Percentiles rank a stretch among this genome's conserved stretches.
These are phyloP conservation scores for Zygosaccharomyces sapae DNA, from an alignment of 1,139 yeast species.

Conservation along the genomic window DNA sequence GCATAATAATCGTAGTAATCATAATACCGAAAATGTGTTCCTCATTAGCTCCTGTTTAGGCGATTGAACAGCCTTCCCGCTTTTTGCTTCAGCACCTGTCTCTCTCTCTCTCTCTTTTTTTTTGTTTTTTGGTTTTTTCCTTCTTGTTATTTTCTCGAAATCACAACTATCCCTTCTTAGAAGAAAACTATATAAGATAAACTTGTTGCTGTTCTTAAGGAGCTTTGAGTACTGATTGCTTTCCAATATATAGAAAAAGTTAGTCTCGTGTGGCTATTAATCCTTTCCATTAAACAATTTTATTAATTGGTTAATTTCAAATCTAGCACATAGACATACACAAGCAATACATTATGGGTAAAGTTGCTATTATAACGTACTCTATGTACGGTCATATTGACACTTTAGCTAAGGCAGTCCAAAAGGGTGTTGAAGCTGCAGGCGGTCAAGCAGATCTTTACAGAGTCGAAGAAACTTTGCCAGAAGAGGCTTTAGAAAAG, in stretches of 20 bases:
- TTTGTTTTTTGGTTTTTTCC: not conserved
- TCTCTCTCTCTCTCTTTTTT: too few species aligned
- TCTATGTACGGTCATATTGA: slow-evolving; percentile 62
- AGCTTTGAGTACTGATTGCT: not conserved
- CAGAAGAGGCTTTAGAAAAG: slow-evolving; percentile 53
- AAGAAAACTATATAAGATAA: not conserved
- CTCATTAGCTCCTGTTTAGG: not conserved
- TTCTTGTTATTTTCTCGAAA: not conserved
- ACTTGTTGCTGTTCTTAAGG: not conserved
- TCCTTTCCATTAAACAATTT: too few species aligned
- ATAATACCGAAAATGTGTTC: not conserved
- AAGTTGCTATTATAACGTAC: slow-evolving; percentile 56
- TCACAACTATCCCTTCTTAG: not conserved
- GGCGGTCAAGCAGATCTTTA: slow-evolving; percentile 58
- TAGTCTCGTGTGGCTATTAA: too few species aligned
- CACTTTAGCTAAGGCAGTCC: slow-evolving; percentile 51
- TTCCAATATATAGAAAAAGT: too few species aligned
- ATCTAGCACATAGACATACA: slow-evolving; percentile 4
- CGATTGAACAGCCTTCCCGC: not conserved
- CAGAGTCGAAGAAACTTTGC: slow-evolving; percentile 62
- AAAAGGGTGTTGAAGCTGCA: slow-evolving; percentile 53
- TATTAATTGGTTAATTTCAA: too few species aligned
- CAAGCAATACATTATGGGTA: slow-evolving; percentile 40
- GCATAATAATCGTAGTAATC: not conserved
- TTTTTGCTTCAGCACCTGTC: not conserved